These are phyloP conservation scores for Microcyclosporella mali DNA, from an alignment of 2,329 filamentous ascomycete genomes.

Conservation along the genomic window DNA sequence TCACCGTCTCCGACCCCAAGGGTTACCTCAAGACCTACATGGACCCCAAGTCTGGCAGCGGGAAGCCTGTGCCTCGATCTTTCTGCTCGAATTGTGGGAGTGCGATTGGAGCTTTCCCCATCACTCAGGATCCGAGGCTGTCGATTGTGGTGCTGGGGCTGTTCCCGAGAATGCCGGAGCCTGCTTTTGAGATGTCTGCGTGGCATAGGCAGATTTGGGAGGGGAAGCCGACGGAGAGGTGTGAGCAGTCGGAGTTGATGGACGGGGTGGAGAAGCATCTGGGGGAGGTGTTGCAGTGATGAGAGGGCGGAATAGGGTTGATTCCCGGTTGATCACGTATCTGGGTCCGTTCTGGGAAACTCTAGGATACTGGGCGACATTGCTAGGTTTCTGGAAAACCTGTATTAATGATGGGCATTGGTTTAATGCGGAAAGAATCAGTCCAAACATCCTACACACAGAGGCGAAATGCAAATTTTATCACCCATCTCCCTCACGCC, in stretches of 20 bases:
- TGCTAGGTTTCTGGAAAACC: too few species aligned
- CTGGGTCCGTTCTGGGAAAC: too few species aligned
- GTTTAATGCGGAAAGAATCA: too few species aligned
- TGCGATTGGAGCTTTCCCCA: constrained; percentile 7
- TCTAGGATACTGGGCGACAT: too few species aligned
- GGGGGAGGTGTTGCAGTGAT: too few species aligned
- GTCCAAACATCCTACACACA: too few species aligned
- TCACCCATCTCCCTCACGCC: too few species aligned
- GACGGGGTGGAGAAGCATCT: constrained; percentile 1
- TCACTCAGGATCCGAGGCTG: constrained; percentile 1
- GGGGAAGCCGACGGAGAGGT: background rate
- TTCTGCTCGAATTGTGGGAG: constrained; percentile 18
- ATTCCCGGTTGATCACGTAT: too few species aligned
- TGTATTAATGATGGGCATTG: too few species aligned
- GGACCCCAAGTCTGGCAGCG: constrained; percentile 13
- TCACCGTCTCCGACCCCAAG: constrained; percentile 12
- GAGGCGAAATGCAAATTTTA: too few species aligned
- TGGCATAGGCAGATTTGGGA: constrained; percentile 3
- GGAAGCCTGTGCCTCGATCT: constrained; percentile 10
- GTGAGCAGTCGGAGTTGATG: background rate
- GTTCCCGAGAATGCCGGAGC: constrained; percentile 13
- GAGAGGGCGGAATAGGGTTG: too few species aligned
- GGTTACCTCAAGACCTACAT: constrained; percentile 10
- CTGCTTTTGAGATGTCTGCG: constrained; percentile 12
- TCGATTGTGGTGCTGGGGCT: constrained; percentile 13